Percentiles rank a stretch among this genome's conserved stretches.
These are phyloP conservation scores for Eleusine indica DNA, from an alignment of 176 grass and related monocot genomes.

Conservation along the genomic window DNA sequence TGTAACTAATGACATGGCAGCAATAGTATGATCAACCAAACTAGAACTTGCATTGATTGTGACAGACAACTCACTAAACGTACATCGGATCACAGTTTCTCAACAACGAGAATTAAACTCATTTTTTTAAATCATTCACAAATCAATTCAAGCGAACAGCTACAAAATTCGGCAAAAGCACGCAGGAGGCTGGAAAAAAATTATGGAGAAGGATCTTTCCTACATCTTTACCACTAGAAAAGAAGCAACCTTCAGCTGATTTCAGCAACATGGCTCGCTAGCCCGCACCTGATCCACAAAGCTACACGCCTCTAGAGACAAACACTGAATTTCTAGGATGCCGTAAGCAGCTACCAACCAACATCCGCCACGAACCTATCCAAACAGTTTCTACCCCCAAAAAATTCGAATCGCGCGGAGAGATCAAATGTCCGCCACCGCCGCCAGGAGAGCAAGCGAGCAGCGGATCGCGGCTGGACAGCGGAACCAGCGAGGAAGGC, in stretches of 20 bases:
- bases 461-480: neutral
- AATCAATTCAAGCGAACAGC: neutral
- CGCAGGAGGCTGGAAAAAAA: neutral
- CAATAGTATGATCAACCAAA: conserved; percentile 6
- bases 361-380: neutral
- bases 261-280: neutral
- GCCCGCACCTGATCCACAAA: neutral
- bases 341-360: neutral
- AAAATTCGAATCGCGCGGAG: neutral
- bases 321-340: neutral
- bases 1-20: neutral
- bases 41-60: neutral
- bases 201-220: neutral
- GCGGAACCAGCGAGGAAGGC: neutral
- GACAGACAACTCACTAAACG: neutral
- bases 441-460: neutral
- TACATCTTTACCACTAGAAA: neutral
- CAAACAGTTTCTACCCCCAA: neutral
- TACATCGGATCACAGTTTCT: neutral
- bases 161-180: neutral
- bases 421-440: neutral
- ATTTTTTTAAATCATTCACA: neutral
- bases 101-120: neutral
- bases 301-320: neutral
- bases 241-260: conserved; percentile 13